These are phyloP conservation scores for Aspergillus saccharolyticus DNA, from an alignment of 495 filamentous ascomycete species.

Conservation along the genomic window DNA sequence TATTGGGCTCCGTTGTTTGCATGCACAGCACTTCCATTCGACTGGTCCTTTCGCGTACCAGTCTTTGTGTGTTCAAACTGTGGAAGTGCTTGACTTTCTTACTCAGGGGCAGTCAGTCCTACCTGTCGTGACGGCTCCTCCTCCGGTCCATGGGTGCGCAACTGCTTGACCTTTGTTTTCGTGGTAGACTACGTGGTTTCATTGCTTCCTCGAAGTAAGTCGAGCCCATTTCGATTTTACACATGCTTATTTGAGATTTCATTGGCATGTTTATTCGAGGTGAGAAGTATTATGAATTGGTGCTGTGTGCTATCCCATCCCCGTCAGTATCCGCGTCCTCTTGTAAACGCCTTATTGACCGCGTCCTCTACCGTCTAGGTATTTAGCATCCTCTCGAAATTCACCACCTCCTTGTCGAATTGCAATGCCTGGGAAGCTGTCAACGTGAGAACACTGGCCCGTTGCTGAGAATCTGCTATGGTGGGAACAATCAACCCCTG, in stretches of 20 bases:
- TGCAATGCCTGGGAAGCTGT: too few species aligned
- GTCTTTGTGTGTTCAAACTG: neutral
- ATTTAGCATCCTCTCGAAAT: too few species aligned
- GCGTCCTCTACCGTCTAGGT: neutral
- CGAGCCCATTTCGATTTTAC: neutral
- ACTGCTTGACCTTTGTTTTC: neutral
- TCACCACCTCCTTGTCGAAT: too few species aligned
- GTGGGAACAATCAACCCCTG: neutral
- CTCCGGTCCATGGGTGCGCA: neutral
- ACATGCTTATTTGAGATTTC: neutral
- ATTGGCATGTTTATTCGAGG: neutral
- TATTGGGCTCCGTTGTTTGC: neutral
- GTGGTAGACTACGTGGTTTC: neutral
- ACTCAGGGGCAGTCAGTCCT: neutral
- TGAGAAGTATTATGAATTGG: neutral
- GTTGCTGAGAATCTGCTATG: neutral
- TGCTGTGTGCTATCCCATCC: too few species aligned
- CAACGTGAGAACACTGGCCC: too few species aligned
- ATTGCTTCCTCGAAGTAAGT: neutral
- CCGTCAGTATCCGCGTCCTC: too few species aligned
- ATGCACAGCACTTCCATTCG: neutral
- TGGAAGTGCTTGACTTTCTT: neutral
- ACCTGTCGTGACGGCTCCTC: neutral
- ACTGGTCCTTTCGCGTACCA: neutral
- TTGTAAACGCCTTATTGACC: neutral